Percentiles rank a stretch among this genome's conserved stretches.
phyloP scores from a whole-genome alignment of 345 rosid species.

The Pistacia vera region DNA sequence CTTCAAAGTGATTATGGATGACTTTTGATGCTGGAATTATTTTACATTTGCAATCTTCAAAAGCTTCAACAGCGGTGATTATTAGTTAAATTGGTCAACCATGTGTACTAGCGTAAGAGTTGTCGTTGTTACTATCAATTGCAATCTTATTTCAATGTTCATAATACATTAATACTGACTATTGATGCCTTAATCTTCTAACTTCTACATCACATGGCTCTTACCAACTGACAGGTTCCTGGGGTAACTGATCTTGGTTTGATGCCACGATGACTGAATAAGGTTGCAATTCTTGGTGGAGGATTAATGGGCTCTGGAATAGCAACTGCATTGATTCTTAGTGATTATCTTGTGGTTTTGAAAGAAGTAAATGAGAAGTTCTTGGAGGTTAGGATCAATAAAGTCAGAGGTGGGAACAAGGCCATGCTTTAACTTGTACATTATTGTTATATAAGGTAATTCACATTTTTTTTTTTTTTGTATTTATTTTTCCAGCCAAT shows the following conservation, averaged over 20 bases:
- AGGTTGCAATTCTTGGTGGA: conserved; percentile 92
- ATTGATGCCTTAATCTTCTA: conserved; percentile 4
- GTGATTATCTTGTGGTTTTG: conserved; percentile 77
- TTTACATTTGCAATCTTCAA: not conserved
- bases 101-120: too few relatives aligned
- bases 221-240: conserved; percentile 60
- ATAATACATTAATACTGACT: not conserved
- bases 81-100: too few relatives aligned
- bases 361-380: conserved; percentile 90
- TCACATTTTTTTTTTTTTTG: too few relatives aligned
- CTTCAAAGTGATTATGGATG: conserved; percentile 33
- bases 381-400: conserved; percentile 79
- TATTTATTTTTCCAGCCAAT: conserved; percentile 52
- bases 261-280: conserved; percentile 66
- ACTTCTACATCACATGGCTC: not conserved
- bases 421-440: not conserved
- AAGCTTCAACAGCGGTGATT: too few relatives aligned
- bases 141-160: not conserved
- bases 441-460: not conserved
- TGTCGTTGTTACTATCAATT: not conserved
- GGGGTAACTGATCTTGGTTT: conserved; percentile 83
- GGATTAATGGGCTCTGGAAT: conserved; percentile 99
- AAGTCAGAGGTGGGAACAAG: conserved; percentile 66
- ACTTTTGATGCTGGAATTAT: too few relatives aligned
- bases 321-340: conserved; percentile 81